Conservation (phyloP, 1,139 yeast species). For the Blastobotrys niveus region DNA sequence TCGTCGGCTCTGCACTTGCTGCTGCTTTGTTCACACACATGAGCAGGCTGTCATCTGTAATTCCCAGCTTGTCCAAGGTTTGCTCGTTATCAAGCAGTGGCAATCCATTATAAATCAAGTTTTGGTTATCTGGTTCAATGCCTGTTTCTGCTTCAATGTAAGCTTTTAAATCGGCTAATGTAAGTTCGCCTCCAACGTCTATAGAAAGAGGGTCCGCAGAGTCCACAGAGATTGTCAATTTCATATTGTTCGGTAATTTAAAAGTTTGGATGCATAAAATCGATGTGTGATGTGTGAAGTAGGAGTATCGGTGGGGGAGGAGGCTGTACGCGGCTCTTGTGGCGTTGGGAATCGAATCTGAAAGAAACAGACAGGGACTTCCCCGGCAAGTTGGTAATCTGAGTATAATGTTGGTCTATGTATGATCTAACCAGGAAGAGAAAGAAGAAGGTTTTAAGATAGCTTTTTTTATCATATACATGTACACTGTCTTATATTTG, state of each 20-base stretch:
- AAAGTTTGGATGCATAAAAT: too few relatives aligned
- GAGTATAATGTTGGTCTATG: too few relatives aligned
- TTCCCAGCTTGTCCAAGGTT: conserved; percentile 44
- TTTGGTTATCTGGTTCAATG: conserved; percentile 45
- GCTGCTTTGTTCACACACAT: conserved; percentile 36
- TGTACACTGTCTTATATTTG: too few relatives aligned
- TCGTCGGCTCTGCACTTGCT: background rate
- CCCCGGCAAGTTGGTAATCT: too few relatives aligned
- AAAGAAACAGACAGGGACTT: too few relatives aligned
- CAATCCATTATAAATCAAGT: conserved; percentile 45
- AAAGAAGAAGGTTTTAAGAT: too few relatives aligned
- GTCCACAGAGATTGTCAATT: conserved; percentile 35
- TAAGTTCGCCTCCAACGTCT: conserved; percentile 60
- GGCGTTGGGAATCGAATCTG: too few relatives aligned
- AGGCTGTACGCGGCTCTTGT: too few relatives aligned
- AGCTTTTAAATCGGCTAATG: conserved; percentile 65
- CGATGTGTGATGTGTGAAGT: too few relatives aligned
- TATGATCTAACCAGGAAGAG: too few relatives aligned
- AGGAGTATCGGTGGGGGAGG: too few relatives aligned
- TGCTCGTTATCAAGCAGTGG: conserved; percentile 36
- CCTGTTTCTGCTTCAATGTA: conserved; percentile 70
- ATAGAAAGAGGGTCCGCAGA: conserved; percentile 37
- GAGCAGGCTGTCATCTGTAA: conserved; percentile 56
- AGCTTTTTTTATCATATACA: too few relatives aligned
- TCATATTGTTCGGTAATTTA: conserved; percentile 32